Conservation (phyloP, 345 rosid genomes). For the Corchorus olitorius region DNA sequence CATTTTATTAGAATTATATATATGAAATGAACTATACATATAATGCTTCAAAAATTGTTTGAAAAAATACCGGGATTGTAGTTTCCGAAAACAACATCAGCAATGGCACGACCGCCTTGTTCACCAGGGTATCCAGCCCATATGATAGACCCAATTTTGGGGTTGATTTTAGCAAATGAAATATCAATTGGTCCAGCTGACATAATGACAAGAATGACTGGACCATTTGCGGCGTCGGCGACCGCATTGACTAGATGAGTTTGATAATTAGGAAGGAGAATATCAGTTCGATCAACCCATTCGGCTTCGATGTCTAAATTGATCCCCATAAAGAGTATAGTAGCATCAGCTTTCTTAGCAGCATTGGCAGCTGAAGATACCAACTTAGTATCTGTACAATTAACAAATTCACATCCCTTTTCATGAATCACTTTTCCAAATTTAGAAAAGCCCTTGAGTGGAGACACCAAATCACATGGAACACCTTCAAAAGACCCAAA, state of each 20-base stretch:
- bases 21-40: too few relatives aligned
- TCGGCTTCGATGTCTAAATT: conserved; percentile 44
- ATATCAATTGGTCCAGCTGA: conserved; percentile 50
- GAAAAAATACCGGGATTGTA: conserved; percentile 43
- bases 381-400: conserved; percentile 29
- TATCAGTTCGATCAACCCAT: conserved; percentile 38
- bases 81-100: conserved; percentile 49
- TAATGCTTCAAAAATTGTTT: too few relatives aligned
- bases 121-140: conserved; percentile 68
- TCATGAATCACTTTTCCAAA: conserved; percentile 25
- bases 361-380: conserved; percentile 29
- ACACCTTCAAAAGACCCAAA: conserved; percentile 20
- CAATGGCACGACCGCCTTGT: conserved; percentile 48
- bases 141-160: conserved; percentile 33
- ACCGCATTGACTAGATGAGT: conserved; percentile 37
- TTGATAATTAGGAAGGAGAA: conserved; percentile 48
- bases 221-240: conserved; percentile 39
- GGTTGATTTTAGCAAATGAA: conserved; percentile 33
- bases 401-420: conserved; percentile 40
- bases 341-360: conserved; percentile 45
- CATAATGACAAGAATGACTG: conserved; percentile 48
- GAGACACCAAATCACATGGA: conserved; percentile 36
- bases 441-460: conserved; percentile 35
- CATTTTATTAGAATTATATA: not conserved
- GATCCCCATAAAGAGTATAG: conserved; percentile 38